Conservation (phyloP, 768 basidiomycete genomes). For the Mycena olivaceomarginata region DNA sequence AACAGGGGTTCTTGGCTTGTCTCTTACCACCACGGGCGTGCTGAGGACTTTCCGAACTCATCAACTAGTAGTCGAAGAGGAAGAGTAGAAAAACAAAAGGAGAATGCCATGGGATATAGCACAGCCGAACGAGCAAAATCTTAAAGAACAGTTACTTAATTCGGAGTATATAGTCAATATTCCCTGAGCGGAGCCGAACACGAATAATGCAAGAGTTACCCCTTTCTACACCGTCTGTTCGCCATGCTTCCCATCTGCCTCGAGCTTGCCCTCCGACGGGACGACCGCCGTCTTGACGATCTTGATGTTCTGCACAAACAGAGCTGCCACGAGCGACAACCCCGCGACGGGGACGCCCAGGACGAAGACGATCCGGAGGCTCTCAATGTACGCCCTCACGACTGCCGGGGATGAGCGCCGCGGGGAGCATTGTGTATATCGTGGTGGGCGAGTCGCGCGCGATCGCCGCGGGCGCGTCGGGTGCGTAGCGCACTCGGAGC, state of each 20-base stretch:
- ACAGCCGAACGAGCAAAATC: too few species aligned
- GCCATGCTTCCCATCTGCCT: not conserved
- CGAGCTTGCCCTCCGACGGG: not conserved
- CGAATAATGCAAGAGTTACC: slow-evolving; percentile 1
- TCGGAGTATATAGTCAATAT: slow-evolving; percentile 8
- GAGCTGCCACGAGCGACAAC: slow-evolving; percentile 1
- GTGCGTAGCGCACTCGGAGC: slow-evolving; percentile 28
- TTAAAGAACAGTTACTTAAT: too few species aligned
- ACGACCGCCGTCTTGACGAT: slow-evolving; percentile 1
- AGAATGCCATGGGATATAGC: too few species aligned
- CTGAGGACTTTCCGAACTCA: too few species aligned
- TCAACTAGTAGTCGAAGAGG: too few species aligned
- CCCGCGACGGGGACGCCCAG: slow-evolving; percentile 27
- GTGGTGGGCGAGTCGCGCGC: slow-evolving; percentile 13
- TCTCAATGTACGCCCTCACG: slow-evolving; percentile 20
- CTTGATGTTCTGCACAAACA: slow-evolving; percentile 10
- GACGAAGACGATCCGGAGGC: slow-evolving; percentile 20
- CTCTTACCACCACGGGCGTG: too few species aligned
- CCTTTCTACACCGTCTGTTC: slow-evolving; percentile 10
- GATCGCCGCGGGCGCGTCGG: slow-evolving; percentile 19
- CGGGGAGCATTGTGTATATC: slow-evolving; percentile 18
- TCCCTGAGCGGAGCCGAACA: not conserved
- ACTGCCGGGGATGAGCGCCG: slow-evolving; percentile 15
- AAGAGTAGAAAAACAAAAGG: too few species aligned
- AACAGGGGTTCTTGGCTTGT: too few species aligned